A percentile compares a stretch with the other conserved stretches of the same genome.
phyloP scores from a whole-genome alignment of 1,284 basidiomycete genomes.

The Rugosomyces carneus region DNA sequence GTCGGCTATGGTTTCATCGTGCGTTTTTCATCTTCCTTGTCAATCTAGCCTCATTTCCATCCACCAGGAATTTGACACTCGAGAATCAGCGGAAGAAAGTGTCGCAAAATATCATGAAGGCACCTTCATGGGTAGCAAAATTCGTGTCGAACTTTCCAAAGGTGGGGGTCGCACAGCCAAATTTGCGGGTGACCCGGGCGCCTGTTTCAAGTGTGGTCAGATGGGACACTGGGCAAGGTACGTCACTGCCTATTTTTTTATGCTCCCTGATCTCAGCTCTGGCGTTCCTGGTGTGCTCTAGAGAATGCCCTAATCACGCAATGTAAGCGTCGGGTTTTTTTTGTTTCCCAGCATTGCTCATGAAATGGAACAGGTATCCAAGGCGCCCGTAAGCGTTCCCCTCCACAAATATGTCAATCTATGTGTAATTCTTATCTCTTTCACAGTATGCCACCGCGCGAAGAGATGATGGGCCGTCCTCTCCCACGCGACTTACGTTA shows the following conservation, averaged over 20 bases:
- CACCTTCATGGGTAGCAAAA: constrained; percentile 84
- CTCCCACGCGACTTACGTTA: constrained; percentile 45
- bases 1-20: constrained; percentile 84
- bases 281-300: constrained; percentile 23
- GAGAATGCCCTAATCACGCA: constrained; percentile 67
- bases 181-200: constrained; percentile 70
- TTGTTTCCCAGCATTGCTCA: not conserved
- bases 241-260: constrained; percentile 18
- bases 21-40: constrained; percentile 25
- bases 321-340: constrained; percentile 25
- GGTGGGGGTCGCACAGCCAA: constrained; percentile 77
- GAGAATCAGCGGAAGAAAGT: constrained; percentile 76
- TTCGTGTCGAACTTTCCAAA: constrained; percentile 77
- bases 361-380: constrained; percentile 13
- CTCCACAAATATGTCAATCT: constrained; percentile 52
- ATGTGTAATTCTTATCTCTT: constrained; percentile 43
- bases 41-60: constrained; percentile 1
- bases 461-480: constrained; percentile 44
- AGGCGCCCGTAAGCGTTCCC: constrained; percentile 41
- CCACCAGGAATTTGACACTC: constrained; percentile 70
- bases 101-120: constrained; percentile 83
- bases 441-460: constrained; percentile 39
- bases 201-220: constrained; percentile 79
- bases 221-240: constrained; percentile 84
- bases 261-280: not conserved